Percentiles rank a stretch among this genome's conserved stretches.
Evolutionary conservation across 352 stramenopile species (phyloP).

Genomic region (Phytophthora ramorum): DNA sequence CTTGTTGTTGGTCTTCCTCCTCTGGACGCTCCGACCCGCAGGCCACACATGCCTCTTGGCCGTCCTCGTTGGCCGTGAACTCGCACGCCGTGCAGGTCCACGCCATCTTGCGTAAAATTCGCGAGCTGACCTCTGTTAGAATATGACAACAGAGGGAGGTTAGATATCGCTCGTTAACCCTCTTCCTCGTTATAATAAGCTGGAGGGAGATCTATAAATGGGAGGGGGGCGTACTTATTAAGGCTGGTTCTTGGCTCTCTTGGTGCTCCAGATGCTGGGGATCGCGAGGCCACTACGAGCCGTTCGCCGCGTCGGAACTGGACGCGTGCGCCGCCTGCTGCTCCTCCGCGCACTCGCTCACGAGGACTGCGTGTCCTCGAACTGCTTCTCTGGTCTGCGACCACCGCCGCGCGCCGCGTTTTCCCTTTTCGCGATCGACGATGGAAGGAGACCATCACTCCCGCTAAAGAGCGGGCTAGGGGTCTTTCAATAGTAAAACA

Average conservation of each 20-base stretch:
- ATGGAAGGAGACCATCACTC: constrained; percentile 36
- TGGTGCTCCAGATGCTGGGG: constrained; percentile 6
- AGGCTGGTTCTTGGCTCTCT: constrained; percentile 8
- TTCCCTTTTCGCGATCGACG: constrained; percentile 46
- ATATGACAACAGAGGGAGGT: constrained; percentile 2
- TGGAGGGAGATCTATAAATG: constrained; percentile 13
- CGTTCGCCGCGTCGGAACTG: constrained; percentile 7
- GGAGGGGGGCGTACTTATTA: constrained; percentile 24
- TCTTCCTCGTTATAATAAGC: constrained; percentile 1
- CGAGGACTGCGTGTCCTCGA: constrained; percentile 32
- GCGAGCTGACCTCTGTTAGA: constrained; percentile 6
- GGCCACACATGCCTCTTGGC: constrained; percentile 61
- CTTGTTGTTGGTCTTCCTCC: constrained; percentile 29
- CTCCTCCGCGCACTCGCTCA: constrained; percentile 18
- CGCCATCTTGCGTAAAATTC: constrained; percentile 42
- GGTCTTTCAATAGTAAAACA: constrained; percentile 25
- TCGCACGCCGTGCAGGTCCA: constrained; percentile 71
- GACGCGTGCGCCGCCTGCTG: constrained; percentile 16
- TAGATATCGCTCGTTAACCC: constrained; percentile 6
- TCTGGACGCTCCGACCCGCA: constrained; percentile 62
- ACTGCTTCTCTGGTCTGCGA: constrained; percentile 38
- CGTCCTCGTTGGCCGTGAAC: constrained; percentile 70
- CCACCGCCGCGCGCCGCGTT: constrained; percentile 34
- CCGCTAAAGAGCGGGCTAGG: constrained; percentile 20
- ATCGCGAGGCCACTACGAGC: constrained; percentile 9